phyloP scores from a whole-genome alignment of 2,329 filamentous ascomycete genomes.

The Stemphylium vesicarium region DNA sequence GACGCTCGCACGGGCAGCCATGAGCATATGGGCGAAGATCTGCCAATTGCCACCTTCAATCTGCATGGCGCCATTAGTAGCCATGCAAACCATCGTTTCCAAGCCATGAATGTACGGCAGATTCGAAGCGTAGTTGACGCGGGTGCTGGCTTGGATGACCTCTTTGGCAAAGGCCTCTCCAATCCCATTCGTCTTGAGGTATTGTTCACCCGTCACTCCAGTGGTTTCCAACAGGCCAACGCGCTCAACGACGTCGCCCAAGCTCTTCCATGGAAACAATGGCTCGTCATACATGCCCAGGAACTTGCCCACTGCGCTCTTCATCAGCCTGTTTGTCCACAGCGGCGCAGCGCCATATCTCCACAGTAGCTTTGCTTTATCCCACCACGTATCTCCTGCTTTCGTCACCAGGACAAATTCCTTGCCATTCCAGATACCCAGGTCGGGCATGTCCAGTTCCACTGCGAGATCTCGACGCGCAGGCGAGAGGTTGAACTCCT shows the following conservation, averaged over 20 bases:
- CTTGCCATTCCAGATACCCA: slow-evolving; percentile 86
- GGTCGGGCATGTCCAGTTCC: slow-evolving; percentile 47
- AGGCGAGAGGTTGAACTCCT: slow-evolving; percentile 71
- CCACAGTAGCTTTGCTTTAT: slow-evolving; percentile 79
- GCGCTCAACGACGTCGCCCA: slow-evolving; percentile 71
- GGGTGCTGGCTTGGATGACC: slow-evolving; percentile 84
- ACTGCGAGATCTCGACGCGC: slow-evolving; percentile 42
- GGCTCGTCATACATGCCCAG: slow-evolving; percentile 80
- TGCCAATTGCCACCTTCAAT: slow-evolving; percentile 90
- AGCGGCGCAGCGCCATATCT: slow-evolving; percentile 83
- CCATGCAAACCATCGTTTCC: slow-evolving; percentile 91
- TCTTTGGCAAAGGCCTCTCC: slow-evolving; percentile 73
- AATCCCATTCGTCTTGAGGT: slow-evolving; percentile 72
- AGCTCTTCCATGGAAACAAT: slow-evolving; percentile 80
- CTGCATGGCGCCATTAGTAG: slow-evolving; percentile 80
- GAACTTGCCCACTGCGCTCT: slow-evolving; percentile 73
- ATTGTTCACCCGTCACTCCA: slow-evolving; percentile 74
- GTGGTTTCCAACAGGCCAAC: slow-evolving; percentile 72
- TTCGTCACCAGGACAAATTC: slow-evolving; percentile 72
- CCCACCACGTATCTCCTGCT: slow-evolving; percentile 75
- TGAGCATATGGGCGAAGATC: slow-evolving; percentile 86
- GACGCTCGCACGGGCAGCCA: slow-evolving; percentile 65
- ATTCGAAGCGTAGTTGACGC: slow-evolving; percentile 95
- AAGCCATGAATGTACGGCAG: slow-evolving; percentile 84
- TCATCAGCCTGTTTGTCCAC: slow-evolving; percentile 74